phyloP scores from a whole-genome alignment of 345 rosid genomes.

The Nasturtium officinale region DNA sequence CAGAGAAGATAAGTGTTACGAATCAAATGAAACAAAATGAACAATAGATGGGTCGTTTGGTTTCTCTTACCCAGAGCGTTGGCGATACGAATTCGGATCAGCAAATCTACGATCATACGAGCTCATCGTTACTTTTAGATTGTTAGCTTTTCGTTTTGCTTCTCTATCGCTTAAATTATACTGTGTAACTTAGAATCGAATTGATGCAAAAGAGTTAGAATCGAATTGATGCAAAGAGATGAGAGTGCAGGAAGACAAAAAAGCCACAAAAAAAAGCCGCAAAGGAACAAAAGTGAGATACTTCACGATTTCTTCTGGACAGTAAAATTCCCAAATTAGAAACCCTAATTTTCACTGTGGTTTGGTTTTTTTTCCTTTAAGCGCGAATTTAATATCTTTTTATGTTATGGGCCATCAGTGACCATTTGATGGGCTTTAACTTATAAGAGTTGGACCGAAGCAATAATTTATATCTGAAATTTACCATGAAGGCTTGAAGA shows the following conservation, averaged over 20 bases:
- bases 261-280: not conserved
- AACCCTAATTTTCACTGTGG: constrained; percentile 39
- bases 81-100: constrained; percentile 85
- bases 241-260: constrained; percentile 11
- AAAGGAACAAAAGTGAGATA: constrained; percentile 9
- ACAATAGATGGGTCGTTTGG: not conserved
- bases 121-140: constrained; percentile 46
- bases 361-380: not conserved
- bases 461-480: not conserved
- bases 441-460: not conserved
- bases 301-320: constrained; percentile 3
- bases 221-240: constrained; percentile 16
- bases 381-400: constrained; percentile 10
- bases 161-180: not conserved
- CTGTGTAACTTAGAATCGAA: constrained; percentile 17
- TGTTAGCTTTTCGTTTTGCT: not conserved
- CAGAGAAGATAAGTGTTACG: not conserved
- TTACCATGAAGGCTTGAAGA: not conserved
- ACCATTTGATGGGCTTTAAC: constrained; percentile 29
- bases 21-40: not conserved
- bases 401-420: constrained; percentile 25
- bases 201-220: not conserved
- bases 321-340: constrained; percentile 36
- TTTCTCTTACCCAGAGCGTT: constrained; percentile 68
- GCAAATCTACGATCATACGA: constrained; percentile 67